These are phyloP conservation scores for Linnemannia schmuckeri DNA, from an alignment of 192 early-diverging fungal species.

Conservation along the genomic window DNA sequence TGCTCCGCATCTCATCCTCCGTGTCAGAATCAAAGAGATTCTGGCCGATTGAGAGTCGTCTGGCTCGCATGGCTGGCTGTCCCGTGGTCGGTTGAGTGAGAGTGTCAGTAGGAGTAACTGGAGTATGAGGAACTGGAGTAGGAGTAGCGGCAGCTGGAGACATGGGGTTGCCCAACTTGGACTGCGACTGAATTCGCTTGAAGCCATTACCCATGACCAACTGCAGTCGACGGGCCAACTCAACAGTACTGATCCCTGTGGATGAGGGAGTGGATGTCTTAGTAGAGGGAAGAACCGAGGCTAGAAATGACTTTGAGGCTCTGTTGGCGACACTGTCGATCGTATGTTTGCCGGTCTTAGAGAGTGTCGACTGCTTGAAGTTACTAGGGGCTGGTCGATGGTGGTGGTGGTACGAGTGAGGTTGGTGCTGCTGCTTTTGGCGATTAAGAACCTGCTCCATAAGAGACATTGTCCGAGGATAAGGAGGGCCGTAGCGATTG, in stretches of 20 bases:
- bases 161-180: neutral
- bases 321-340: constrained; percentile 18
- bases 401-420: constrained; percentile 5
- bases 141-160: neutral
- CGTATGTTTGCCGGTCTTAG: constrained; percentile 12
- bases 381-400: constrained; percentile 29
- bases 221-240: constrained; percentile 39
- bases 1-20: constrained; percentile 15
- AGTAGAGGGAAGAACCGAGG: neutral
- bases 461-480: constrained; percentile 31
- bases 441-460: constrained; percentile 55
- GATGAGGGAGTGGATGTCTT: neutral
- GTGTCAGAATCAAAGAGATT: constrained; percentile 49
- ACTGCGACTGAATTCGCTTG: constrained; percentile 37
- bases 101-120: neutral
- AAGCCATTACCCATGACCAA: constrained; percentile 18
- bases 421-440: constrained; percentile 33
- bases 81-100: constrained; percentile 1
- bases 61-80: constrained; percentile 42
- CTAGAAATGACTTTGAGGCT: neutral
- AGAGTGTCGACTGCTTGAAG: constrained; percentile 49
- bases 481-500: constrained; percentile 7
- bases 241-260: neutral
- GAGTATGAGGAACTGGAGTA: neutral
- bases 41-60: constrained; percentile 43